Percentiles rank a stretch among this genome's conserved stretches.
Conservation (phyloP, 495 filamentous ascomycete genomes). For the Penicillium angulare region DNA sequence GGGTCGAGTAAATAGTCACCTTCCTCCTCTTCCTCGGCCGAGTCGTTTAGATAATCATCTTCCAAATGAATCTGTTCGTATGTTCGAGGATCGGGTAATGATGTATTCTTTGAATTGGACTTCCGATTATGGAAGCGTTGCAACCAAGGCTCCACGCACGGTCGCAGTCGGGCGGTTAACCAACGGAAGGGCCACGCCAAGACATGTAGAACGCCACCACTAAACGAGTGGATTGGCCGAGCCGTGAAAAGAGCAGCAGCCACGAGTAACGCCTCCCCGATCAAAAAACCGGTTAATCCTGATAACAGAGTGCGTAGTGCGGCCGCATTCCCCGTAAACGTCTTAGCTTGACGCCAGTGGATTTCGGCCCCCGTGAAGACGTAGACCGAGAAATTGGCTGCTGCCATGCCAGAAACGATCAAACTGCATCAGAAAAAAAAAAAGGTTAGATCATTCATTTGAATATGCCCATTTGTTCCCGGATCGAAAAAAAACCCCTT, state of each 20-base stretch:
- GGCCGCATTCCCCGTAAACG: conserved; percentile 35
- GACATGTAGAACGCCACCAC: conserved; percentile 31
- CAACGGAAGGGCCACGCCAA: conserved; percentile 30
- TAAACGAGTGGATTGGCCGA: conserved; percentile 19
- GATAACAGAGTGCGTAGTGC: conserved; percentile 36
- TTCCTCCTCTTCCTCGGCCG: conserved; percentile 29
- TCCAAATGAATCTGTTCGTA: conserved; percentile 32
- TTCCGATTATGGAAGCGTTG: conserved; percentile 5
- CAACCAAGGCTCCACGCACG: conserved; percentile 6
- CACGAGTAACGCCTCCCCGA: conserved; percentile 30
- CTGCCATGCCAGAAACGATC: conserved; percentile 35
- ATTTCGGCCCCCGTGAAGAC: conserved; percentile 40
- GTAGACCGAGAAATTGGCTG: conserved; percentile 39
- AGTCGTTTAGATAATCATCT: conserved; percentile 28
- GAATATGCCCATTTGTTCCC: too few species aligned
- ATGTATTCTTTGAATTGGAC: too few species aligned
- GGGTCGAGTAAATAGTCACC: conserved; percentile 2
- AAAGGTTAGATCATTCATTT: background rate
- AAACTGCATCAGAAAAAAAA: conserved; percentile 19
- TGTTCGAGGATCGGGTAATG: conserved; percentile 27
- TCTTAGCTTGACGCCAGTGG: conserved; percentile 40
- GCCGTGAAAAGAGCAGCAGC: conserved; percentile 27
- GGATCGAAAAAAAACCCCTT: too few species aligned
- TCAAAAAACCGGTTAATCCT: conserved; percentile 37
- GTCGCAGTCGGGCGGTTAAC: conserved; percentile 15